Conservation (phyloP, 1,284 basidiomycete species). For the Anthracocystis panici-leucophaei region DNA sequence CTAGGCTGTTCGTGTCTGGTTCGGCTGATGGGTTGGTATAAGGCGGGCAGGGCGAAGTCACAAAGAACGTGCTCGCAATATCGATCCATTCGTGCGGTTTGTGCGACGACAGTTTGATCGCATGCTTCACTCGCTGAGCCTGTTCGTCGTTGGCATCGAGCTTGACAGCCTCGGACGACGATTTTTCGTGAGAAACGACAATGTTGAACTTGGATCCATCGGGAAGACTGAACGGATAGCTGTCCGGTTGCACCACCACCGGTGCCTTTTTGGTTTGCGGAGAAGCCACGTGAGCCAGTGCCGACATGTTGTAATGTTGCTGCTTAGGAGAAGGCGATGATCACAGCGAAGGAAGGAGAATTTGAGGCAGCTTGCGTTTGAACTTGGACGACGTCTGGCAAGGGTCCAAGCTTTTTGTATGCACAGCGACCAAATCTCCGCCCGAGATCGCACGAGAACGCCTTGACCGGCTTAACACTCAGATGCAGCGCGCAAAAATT, state of each 20-base stretch:
- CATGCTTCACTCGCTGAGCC: conserved; percentile 14
- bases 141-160: conserved; percentile 5
- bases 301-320: conserved; percentile 29
- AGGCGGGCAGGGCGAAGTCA: conserved; percentile 38
- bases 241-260: conserved; percentile 20
- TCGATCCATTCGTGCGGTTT: conserved; percentile 38
- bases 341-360: neutral
- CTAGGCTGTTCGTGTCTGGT: conserved; percentile 60
- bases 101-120: conserved; percentile 29
- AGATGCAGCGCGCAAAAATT: neutral
- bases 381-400: neutral
- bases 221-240: conserved; percentile 34
- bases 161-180: neutral
- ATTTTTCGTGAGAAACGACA: conserved; percentile 33
- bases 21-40: conserved; percentile 56
- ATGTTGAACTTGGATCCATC: conserved; percentile 45
- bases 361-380: no score
- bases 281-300: conserved; percentile 39
- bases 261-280: conserved; percentile 41
- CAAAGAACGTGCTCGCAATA: conserved; percentile 24
- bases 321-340: neutral
- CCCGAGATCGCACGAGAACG: no score
- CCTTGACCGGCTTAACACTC: neutral
- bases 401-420: conserved; percentile 8
- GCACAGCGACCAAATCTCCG: no score